A percentile compares a stretch with the other conserved stretches of the same genome.
phyloP scores from a whole-genome alignment of 441 rosid species.

The Viola pubescens region DNA sequence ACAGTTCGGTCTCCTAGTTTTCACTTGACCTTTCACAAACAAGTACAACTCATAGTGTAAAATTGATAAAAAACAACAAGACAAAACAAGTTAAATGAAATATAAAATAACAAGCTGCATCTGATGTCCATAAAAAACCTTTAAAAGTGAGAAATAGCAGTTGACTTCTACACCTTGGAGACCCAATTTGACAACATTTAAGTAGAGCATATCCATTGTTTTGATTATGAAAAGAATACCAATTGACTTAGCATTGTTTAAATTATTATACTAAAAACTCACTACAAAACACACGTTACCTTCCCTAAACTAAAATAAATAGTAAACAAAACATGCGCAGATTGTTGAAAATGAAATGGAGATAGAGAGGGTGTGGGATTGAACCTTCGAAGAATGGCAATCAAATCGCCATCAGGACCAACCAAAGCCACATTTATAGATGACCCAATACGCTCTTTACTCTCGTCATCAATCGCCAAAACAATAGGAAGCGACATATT shows the following conservation, averaged over 20 bases:
- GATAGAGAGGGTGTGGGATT: no score
- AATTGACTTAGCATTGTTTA: no score
- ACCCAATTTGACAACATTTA: no score
- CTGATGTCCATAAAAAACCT: background rate
- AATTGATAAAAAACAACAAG: no score
- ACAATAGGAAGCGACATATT: constrained; percentile 97
- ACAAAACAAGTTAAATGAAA: background rate
- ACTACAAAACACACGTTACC: background rate
- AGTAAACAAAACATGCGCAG: background rate
- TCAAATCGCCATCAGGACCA: constrained; percentile 48
- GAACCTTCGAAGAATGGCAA: constrained; percentile 66
- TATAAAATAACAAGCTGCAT: background rate
- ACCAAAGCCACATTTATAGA: constrained; percentile 49
- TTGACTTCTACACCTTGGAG: no score
- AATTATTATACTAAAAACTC: no score
- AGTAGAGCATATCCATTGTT: no score
- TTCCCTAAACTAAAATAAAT: background rate
- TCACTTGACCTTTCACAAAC: no score
- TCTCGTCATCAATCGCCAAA: constrained; percentile 71
- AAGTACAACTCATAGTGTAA: no score
- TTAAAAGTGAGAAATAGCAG: background rate
- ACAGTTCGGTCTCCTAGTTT: no score
- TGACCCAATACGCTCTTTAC: constrained; percentile 60
- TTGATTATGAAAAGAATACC: no score
- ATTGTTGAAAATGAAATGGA: no score